Evolutionary conservation across 768 basidiomycete species (phyloP).

Genomic region (Polyporus arcularius): DNA sequence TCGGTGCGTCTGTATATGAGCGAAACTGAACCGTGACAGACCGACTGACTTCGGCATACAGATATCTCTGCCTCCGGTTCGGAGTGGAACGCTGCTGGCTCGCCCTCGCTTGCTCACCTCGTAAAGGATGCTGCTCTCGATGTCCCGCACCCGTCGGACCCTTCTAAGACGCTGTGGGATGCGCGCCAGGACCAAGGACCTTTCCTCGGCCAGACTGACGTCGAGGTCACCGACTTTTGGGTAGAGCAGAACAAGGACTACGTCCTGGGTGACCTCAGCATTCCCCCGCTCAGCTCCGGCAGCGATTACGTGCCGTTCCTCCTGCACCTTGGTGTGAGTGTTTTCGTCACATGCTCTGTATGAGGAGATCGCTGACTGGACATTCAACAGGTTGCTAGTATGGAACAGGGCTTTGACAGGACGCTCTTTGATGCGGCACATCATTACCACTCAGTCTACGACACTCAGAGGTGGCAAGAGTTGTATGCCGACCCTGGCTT

Average conservation of each 20-base stretch:
- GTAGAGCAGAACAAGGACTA: slow-evolving; percentile 31
- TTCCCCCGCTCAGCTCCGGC: slow-evolving; percentile 74
- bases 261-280: slow-evolving; percentile 32
- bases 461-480: slow-evolving; percentile 60
- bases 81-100: slow-evolving; percentile 55
- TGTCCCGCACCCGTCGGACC: slow-evolving; percentile 70
- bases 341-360: slow-evolving; percentile 19
- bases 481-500: slow-evolving; percentile 65
- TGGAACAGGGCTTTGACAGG: slow-evolving; percentile 37
- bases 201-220: slow-evolving; percentile 45
- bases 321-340: slow-evolving; percentile 68
- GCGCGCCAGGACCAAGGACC: slow-evolving; percentile 61
- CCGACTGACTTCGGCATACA: not conserved
- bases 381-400: slow-evolving; percentile 38
- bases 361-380: slow-evolving; percentile 28
- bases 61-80: slow-evolving; percentile 12
- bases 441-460: slow-evolving; percentile 64
- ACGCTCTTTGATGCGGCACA: slow-evolving; percentile 49
- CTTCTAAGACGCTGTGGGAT: slow-evolving; percentile 75
- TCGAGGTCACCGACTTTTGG: slow-evolving; percentile 44
- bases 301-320: slow-evolving; percentile 93
- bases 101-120: slow-evolving; percentile 83
- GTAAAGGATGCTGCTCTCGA: slow-evolving; percentile 67
- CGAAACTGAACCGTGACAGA: not conserved
- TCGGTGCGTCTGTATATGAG: slow-evolving; percentile 40